phyloP scores from a whole-genome alignment of 2,329 filamentous ascomycete species.

The Trichothecium roseum region DNA sequence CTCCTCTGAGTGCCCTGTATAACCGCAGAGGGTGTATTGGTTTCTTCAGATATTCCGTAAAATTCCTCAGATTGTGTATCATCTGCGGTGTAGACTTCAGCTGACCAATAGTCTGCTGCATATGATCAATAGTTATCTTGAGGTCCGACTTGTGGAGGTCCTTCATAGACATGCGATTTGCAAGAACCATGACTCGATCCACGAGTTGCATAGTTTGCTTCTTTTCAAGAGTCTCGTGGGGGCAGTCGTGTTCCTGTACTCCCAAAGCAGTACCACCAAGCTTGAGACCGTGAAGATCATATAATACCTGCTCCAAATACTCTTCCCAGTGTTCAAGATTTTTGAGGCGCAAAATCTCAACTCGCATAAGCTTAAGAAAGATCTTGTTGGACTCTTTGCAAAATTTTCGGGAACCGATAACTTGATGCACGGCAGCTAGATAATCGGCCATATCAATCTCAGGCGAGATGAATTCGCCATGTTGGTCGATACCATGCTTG shows the following conservation, averaged over 20 bases:
- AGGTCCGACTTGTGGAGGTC: conserved; percentile 87
- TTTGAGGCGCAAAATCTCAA: conserved; percentile 69
- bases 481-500: conserved; percentile 64
- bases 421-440: conserved; percentile 72
- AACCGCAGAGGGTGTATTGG: conserved; percentile 74
- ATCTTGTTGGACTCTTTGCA: conserved; percentile 80
- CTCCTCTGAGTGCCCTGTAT: conserved; percentile 70
- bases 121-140: conserved; percentile 81
- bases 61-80: conserved; percentile 77
- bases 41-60: conserved; percentile 70
- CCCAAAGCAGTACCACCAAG: conserved; percentile 58
- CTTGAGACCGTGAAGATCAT: conserved; percentile 73
- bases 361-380: conserved; percentile 80
- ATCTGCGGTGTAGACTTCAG: conserved; percentile 71
- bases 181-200: conserved; percentile 73
- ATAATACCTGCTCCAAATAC: conserved; percentile 77
- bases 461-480: conserved; percentile 51
- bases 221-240: conserved; percentile 66
- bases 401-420: conserved; percentile 71
- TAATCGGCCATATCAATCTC: conserved; percentile 69
- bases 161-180: conserved; percentile 76
- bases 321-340: conserved; percentile 74
- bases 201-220: conserved; percentile 72
- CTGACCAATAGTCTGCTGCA: conserved; percentile 76
- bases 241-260: conserved; percentile 70